phyloP scores from a whole-genome alignment of 2,329 filamentous ascomycete species.

The Colletotrichum tamarilloi region DNA sequence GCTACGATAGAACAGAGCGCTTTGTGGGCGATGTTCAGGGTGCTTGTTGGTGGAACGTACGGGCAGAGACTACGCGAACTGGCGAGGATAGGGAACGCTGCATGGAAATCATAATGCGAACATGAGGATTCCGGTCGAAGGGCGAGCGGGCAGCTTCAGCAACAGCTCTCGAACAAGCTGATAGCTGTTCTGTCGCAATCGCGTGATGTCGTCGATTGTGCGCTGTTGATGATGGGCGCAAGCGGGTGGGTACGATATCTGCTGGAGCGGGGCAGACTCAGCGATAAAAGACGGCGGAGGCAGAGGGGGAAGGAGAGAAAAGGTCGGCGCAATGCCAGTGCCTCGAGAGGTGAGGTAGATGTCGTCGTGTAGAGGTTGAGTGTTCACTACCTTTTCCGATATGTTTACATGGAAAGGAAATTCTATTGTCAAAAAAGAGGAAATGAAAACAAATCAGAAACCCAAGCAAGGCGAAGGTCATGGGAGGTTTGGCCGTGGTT shows the following conservation, averaged over 20 bases:
- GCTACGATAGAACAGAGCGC: neutral
- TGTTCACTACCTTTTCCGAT: neutral
- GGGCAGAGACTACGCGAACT: constrained; percentile 66
- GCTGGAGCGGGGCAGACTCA: constrained; percentile 28
- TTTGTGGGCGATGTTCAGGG: constrained; percentile 5
- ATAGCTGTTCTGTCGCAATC: constrained; percentile 25
- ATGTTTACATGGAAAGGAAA: neutral
- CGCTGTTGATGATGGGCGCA: neutral
- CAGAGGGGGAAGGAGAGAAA: neutral
- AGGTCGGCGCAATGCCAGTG: constrained; percentile 30
- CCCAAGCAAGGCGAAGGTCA: neutral
- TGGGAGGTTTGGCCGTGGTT: constrained; percentile 13
- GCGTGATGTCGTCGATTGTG: neutral
- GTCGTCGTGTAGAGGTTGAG: neutral
- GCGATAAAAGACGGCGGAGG: neutral
- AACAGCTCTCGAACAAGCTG: constrained; percentile 40
- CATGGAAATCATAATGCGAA: constrained; percentile 68
- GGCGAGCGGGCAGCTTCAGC: constrained; percentile 50
- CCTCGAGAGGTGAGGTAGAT: neutral
- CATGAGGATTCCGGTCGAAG: constrained; percentile 49
- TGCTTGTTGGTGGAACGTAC: constrained; percentile 59
- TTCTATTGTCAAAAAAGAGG: constrained; percentile 4
- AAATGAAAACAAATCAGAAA: neutral
- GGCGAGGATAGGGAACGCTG: constrained; percentile 72
- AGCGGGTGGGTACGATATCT: neutral